Percentiles rank a stretch among this genome's conserved stretches.
phyloP scores from a whole-genome alignment of 2,329 filamentous ascomycete genomes.

The Pseudogymnoascus sp. region DNA sequence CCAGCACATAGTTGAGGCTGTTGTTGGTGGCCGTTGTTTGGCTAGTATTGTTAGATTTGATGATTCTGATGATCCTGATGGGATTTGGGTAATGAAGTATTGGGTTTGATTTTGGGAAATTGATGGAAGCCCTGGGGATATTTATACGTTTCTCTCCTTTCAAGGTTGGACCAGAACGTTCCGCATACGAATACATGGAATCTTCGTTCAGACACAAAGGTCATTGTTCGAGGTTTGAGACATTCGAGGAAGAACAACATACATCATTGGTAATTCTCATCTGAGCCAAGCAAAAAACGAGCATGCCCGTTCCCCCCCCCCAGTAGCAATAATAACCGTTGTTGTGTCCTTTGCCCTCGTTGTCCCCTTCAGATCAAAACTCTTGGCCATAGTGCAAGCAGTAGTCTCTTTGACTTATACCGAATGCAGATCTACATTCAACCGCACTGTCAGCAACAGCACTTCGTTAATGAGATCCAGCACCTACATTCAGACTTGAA shows the following conservation, averaged over 20 bases:
- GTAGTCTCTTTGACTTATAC: background rate
- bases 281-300: background rate
- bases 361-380: background rate
- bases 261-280: background rate
- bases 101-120: background rate
- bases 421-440: background rate
- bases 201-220: background rate
- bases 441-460: background rate
- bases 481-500: background rate
- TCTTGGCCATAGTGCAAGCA: background rate
- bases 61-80: background rate
- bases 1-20: background rate
- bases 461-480: background rate
- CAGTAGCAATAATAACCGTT: background rate
- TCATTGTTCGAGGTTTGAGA: background rate
- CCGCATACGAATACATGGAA: background rate
- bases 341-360: background rate
- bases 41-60: background rate
- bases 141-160: background rate
- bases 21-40: background rate
- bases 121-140: background rate
- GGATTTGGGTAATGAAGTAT: background rate
- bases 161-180: background rate
- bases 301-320: background rate
- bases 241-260: background rate